Conservation (phyloP, 2,329 filamentous ascomycete species). For the Ambrosiella cleistominuta region DNA sequence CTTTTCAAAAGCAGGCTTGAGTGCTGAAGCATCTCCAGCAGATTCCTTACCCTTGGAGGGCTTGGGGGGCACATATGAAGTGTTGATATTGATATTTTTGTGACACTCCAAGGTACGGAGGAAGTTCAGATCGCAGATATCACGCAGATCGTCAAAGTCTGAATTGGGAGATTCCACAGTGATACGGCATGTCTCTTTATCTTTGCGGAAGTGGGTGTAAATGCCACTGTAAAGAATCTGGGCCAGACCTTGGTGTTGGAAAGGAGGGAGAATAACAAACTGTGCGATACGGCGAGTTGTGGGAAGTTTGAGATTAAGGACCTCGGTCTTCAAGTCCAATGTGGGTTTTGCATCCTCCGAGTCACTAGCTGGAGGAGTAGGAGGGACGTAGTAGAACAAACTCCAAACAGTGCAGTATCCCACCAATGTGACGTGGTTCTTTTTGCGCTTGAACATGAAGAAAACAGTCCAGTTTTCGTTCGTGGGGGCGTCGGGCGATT, state of each 20-base stretch:
- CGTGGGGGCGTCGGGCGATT: constrained; percentile 39
- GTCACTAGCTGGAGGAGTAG: constrained; percentile 20
- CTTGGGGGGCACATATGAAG: constrained; percentile 23
- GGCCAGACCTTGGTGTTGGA: constrained; percentile 66
- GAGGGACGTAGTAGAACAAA: constrained; percentile 49
- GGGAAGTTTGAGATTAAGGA: constrained; percentile 29
- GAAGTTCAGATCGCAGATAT: constrained; percentile 52
- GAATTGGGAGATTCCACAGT: constrained; percentile 91
- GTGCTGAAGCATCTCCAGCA: neutral
- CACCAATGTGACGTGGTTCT: constrained; percentile 52
- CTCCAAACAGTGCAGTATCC: constrained; percentile 86
- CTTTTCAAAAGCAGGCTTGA: constrained; percentile 10
- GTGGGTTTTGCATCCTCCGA: constrained; percentile 1
- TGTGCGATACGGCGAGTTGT: constrained; percentile 78
- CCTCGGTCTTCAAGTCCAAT: constrained; percentile 28
- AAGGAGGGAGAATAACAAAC: constrained; percentile 78
- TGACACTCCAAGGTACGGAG: constrained; percentile 44
- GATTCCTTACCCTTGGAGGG: constrained; percentile 6
- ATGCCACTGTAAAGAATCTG: constrained; percentile 66
- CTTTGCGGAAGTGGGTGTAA: constrained; percentile 49
- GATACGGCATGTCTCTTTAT: constrained; percentile 58
- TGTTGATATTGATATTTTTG: constrained; percentile 36
- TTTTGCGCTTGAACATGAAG: constrained; percentile 47
- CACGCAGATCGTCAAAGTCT: constrained; percentile 62
- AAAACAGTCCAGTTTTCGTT: constrained; percentile 77